These are phyloP conservation scores for Chalciporus chontae DNA, from an alignment of 768 basidiomycete species.

Conservation along the genomic window DNA sequence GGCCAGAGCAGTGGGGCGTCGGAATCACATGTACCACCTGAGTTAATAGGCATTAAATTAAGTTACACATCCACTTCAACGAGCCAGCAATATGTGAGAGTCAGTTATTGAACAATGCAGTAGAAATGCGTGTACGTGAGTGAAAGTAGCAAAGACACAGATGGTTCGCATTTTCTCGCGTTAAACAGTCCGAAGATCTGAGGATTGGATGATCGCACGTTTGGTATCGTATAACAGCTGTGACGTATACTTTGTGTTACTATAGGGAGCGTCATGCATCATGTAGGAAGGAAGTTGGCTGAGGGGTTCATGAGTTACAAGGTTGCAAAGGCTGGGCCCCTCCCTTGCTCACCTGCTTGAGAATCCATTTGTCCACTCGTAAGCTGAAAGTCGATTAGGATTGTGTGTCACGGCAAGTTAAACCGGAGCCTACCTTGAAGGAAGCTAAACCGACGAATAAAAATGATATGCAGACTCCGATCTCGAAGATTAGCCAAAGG, in stretches of 20 bases:
- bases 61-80: slow-evolving; percentile 23
- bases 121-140: slow-evolving; percentile 33
- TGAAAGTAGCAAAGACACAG: slow-evolving; percentile 24
- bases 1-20: neutral
- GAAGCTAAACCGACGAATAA: slow-evolving; percentile 75
- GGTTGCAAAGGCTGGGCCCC: neutral
- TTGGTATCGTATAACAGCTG: neutral
- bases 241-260: slow-evolving; percentile 1
- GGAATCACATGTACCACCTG: neutral
- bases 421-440: slow-evolving; percentile 61
- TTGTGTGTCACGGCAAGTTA: neutral
- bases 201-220: slow-evolving; percentile 3
- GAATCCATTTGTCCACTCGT: slow-evolving; percentile 43
- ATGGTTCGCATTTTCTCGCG: slow-evolving; percentile 17
- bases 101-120: slow-evolving; percentile 22
- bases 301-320: slow-evolving; percentile 8
- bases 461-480: slow-evolving; percentile 72
- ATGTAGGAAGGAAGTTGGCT: slow-evolving; percentile 65
- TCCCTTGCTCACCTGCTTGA: slow-evolving; percentile 60
- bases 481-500: slow-evolving; percentile 80
- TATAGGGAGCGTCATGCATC: slow-evolving; percentile 14
- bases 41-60: slow-evolving; percentile 27
- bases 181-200: slow-evolving; percentile 10
- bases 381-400: slow-evolving; percentile 26
- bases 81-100: slow-evolving; percentile 10